Evolutionary conservation across 495 filamentous ascomycete species (phyloP), one percentile per base, ranked within the genome.

Genomic region (Neurospora sp.): DNA sequence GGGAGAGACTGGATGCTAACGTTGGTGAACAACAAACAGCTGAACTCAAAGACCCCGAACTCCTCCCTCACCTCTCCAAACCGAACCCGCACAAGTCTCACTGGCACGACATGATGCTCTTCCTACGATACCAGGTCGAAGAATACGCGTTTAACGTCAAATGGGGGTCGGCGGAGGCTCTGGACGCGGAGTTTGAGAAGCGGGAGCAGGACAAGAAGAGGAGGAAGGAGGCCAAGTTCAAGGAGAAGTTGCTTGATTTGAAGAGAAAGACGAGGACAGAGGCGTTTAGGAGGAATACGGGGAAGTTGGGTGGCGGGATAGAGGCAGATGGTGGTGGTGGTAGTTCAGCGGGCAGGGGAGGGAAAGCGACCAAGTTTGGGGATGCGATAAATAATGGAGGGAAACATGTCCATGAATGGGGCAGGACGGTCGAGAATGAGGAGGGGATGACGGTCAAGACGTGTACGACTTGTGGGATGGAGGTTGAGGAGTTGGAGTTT

Each of bases 81-180:
- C 96, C 96, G 6, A 99, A 99, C 78, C 96, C 96, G 23, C 95
- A 98, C 80, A 97, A 97, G 79, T 89, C 90, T 0, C 94, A 94
- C 41, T 99, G 93, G 93, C 94, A 97, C 78, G 93, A 96, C 83
- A 98, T 99, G 96, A 96, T 96, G 92, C 89, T 99, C 1, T 99
- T 92, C 79, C 85, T 99, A 10, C 91, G 96, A 1, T 98, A 90
- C 73, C 96, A 99, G 78, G 91, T 99, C 2, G 96, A 99, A 77
- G 92, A 92, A 69, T 97, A 97, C 78, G 96, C 93, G 1, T 92
- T 97, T 77, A 89, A 86, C 0, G 79, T 85, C 10, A 93, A 92
- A 79, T 98, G 96, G 96, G 96, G 95, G 0, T 92, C 90, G 0
- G 78, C 90, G 0, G 94, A 96, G 76, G 91, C 89, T 37, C 82